Evolutionary conservation across 768 basidiomycete species (phyloP).

Genomic region (Naganishia antarctica): DNA sequence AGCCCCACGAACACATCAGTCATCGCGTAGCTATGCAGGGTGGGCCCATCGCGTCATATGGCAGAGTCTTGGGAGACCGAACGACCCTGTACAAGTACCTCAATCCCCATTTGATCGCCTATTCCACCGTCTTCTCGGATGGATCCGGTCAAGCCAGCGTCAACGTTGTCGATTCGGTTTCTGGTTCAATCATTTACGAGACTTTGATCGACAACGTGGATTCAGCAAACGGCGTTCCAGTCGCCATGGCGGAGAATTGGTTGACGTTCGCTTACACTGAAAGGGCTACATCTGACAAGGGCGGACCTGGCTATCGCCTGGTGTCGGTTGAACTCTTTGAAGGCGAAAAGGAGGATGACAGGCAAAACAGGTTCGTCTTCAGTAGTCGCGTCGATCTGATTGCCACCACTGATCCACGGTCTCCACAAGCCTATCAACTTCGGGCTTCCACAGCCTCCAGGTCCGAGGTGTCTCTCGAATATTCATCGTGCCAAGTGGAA

Average conservation of each 20-base stretch:
- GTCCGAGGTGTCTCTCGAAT: conserved; percentile 64
- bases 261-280: conserved; percentile 82
- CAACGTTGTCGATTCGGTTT: conserved; percentile 72
- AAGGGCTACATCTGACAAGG: conserved; percentile 52
- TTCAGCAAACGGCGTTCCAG: conserved; percentile 53
- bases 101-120: conserved; percentile 68
- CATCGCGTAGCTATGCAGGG: conserved; percentile 53
- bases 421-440: conserved; percentile 36
- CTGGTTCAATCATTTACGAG: conserved; percentile 71
- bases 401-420: not conserved
- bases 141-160: conserved; percentile 51
- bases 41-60: conserved; percentile 65
- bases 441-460: conserved; percentile 57
- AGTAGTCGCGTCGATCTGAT: not conserved
- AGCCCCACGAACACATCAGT: conserved; percentile 59
- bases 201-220: conserved; percentile 55
- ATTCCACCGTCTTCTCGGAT: conserved; percentile 34
- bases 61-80: conserved; percentile 79
- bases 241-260: conserved; percentile 81
- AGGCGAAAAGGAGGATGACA: conserved; percentile 62
- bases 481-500: conserved; percentile 64
- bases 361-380: conserved; percentile 62
- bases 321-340: conserved; percentile 88
- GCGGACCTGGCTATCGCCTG: conserved; percentile 62
- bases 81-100: conserved; percentile 91